These are phyloP conservation scores for Phaeosphaeriaceae sp. DNA, from an alignment of 2,329 filamentous ascomycete genomes.

Conservation along the genomic window DNA sequence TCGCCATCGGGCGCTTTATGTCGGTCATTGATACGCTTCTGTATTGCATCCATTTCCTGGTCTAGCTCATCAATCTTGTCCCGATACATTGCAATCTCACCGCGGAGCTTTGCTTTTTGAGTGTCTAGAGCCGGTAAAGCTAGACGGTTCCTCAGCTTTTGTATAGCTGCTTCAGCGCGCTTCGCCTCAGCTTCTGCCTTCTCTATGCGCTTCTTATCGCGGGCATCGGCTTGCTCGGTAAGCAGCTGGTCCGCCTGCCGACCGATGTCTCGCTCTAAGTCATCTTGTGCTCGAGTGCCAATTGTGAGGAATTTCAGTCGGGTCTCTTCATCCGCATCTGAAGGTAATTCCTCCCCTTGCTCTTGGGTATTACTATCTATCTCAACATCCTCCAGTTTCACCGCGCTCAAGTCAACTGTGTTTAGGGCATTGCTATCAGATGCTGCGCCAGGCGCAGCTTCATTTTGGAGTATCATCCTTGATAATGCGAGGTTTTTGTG, in stretches of 20 bases:
- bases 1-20: slow-evolving; percentile 62
- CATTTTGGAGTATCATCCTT: slow-evolving; percentile 18
- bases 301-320: slow-evolving; percentile 48
- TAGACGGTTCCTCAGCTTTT: slow-evolving; percentile 63
- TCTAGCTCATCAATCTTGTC: slow-evolving; percentile 69
- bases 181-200: slow-evolving; percentile 59
- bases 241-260: slow-evolving; percentile 67
- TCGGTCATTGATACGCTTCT: slow-evolving; percentile 78
- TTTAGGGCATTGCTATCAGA: slow-evolving; percentile 14
- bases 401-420: slow-evolving; percentile 11
- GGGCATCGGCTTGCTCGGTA: slow-evolving; percentile 66
- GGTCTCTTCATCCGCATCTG: slow-evolving; percentile 50
- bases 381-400: slow-evolving; percentile 6
- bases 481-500: not conserved
- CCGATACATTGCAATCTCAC: slow-evolving; percentile 71
- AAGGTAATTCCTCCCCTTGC: slow-evolving; percentile 27
- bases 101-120: slow-evolving; percentile 64
- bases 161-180: slow-evolving; percentile 70
- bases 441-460: slow-evolving; percentile 11
- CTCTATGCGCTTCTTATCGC: slow-evolving; percentile 67
- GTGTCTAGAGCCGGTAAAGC: slow-evolving; percentile 61
- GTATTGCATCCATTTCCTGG: slow-evolving; percentile 79
- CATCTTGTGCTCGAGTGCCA: slow-evolving; percentile 77
- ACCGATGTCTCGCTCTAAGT: slow-evolving; percentile 85
- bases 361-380: slow-evolving; percentile 16